phyloP scores from a whole-genome alignment of 192 early-diverging fungal species.

The Thamnidium elegans region DNA sequence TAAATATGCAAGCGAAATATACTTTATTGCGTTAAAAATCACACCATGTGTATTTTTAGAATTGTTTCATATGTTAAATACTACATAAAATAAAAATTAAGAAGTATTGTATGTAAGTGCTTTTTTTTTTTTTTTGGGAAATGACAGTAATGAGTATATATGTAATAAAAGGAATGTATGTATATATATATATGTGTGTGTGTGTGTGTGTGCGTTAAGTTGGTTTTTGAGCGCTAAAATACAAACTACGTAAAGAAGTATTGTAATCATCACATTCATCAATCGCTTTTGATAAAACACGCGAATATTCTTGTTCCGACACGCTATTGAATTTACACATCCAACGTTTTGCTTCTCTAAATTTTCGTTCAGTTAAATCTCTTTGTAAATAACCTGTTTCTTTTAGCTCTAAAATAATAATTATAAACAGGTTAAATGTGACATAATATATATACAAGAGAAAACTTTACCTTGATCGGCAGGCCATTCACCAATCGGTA shows the following conservation, averaged over 20 bases:
- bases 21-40: no score
- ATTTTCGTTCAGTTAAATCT: constrained; percentile 19
- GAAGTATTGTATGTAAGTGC: no score
- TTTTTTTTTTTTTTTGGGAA: no score
- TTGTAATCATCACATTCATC: not conserved
- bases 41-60: no score
- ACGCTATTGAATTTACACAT: constrained; percentile 1
- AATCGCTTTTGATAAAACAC: not conserved
- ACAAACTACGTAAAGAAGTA: not conserved
- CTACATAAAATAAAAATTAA: no score
- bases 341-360: constrained; percentile 6
- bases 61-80: no score
- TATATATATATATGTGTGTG: no score
- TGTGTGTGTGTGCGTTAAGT: no score
- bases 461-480: constrained; percentile 4
- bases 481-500: constrained; percentile 38
- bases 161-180: no score
- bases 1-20: no score
- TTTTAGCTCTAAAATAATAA: constrained; percentile 13
- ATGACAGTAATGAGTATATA: no score
- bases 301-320: not conserved
- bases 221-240: not conserved
- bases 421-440: no score
- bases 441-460: not conserved
- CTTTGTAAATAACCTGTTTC: constrained; percentile 30